phyloP scores from a whole-genome alignment of 306 rosid genomes.

The Cicer chorassanicum region DNA sequence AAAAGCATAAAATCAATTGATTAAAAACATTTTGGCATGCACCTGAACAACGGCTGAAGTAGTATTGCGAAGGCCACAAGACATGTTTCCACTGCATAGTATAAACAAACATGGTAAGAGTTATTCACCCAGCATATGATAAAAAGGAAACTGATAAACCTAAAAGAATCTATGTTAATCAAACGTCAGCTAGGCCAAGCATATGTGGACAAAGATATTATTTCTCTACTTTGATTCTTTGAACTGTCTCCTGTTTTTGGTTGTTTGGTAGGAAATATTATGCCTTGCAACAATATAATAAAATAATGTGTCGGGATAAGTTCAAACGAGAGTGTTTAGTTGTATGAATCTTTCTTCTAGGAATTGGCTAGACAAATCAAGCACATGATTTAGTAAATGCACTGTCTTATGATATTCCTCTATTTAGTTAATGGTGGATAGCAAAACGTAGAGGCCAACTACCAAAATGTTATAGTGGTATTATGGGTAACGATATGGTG shows the following conservation, averaged over 20 bases:
- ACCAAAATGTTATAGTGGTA: too few relatives aligned
- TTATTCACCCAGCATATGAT: conserved; percentile 27
- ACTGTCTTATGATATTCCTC: neutral
- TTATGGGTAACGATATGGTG: too few relatives aligned
- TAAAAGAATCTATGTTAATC: conserved; percentile 6
- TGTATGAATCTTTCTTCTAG: neutral
- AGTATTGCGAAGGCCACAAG: conserved; percentile 86
- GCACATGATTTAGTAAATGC: neutral
- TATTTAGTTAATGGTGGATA: too few relatives aligned
- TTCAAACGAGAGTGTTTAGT: conserved; percentile 16
- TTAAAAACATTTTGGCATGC: conserved; percentile 41
- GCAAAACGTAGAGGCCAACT: too few relatives aligned
- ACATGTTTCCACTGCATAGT: conserved; percentile 75
- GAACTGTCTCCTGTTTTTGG: too few relatives aligned
- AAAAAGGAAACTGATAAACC: neutral
- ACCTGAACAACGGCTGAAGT: conserved; percentile 72
- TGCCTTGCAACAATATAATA: neutral
- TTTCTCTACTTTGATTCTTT: conserved; percentile 24
- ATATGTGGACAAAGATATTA: neutral
- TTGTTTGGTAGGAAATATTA: conserved; percentile 8
- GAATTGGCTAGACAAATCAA: neutral
- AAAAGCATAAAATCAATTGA: conserved; percentile 1
- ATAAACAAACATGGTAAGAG: conserved; percentile 27
- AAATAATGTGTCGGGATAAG: conserved; percentile 1
- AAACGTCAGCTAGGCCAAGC: neutral